phyloP scores from a whole-genome alignment of 2,329 filamentous ascomycete species.

The Ambrosiella xylebori region DNA sequence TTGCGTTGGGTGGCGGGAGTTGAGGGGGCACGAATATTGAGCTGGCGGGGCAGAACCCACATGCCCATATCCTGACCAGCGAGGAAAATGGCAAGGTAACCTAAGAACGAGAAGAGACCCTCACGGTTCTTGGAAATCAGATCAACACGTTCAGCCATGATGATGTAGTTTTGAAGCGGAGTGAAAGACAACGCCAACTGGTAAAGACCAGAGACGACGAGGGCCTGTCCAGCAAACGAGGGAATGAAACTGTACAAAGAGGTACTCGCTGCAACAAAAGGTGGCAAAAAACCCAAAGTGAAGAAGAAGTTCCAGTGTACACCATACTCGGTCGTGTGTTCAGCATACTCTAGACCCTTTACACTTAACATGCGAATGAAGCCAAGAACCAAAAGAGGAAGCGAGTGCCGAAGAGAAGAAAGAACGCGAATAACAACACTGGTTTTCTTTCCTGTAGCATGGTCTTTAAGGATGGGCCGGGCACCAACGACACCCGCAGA shows the following conservation, averaged over 20 bases:
- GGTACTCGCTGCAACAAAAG: slow-evolving; percentile 74
- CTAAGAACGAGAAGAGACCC: slow-evolving; percentile 78
- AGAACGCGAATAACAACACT: slow-evolving; percentile 41
- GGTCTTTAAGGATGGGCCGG: slow-evolving; percentile 57
- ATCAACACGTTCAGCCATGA: slow-evolving; percentile 62
- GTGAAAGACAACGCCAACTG: slow-evolving; percentile 62
- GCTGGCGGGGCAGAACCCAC: slow-evolving; percentile 50
- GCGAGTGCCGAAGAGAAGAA: slow-evolving; percentile 56
- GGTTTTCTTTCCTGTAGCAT: slow-evolving; percentile 30
- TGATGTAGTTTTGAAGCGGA: slow-evolving; percentile 61
- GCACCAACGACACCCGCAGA: slow-evolving; percentile 83
- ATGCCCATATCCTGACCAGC: slow-evolving; percentile 73
- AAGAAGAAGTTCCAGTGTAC: slow-evolving; percentile 99
- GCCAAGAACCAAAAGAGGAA: slow-evolving; percentile 68
- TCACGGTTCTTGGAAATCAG: slow-evolving; percentile 83
- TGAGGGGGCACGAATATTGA: slow-evolving; percentile 26
- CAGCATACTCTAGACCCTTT: slow-evolving; percentile 88
- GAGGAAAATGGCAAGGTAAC: slow-evolving; percentile 89
- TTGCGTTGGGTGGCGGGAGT: slow-evolving; percentile 27
- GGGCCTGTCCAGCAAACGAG: slow-evolving; percentile 58
- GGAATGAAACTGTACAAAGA: slow-evolving; percentile 51
- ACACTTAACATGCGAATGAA: slow-evolving; percentile 69
- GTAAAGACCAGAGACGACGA: slow-evolving; percentile 52
- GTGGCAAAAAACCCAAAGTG: slow-evolving; percentile 73
- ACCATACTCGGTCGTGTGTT: slow-evolving; percentile 93